Evolutionary conservation across 2,329 filamentous ascomycete species (phyloP).

Genomic region (Trichoderma polysporum): DNA sequence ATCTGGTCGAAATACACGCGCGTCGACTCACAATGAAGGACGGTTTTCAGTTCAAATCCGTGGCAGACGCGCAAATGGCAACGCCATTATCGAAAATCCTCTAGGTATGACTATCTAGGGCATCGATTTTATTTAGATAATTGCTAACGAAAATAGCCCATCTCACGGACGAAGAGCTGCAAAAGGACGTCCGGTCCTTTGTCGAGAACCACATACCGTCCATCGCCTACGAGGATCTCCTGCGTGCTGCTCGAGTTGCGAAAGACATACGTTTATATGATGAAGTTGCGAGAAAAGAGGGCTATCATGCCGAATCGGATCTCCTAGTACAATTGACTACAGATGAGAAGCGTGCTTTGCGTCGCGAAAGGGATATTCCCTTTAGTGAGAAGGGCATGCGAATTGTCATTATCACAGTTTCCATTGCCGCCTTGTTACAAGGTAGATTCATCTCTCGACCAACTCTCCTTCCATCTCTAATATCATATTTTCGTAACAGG

Average conservation of each 20-base stretch:
- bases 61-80: conserved; percentile 34
- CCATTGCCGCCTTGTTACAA: conserved; percentile 45
- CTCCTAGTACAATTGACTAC: conserved; percentile 35
- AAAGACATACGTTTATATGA: conserved; percentile 43
- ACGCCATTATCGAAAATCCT: conserved; percentile 40
- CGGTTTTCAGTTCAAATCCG: conserved; percentile 27
- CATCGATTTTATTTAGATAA: too few species aligned
- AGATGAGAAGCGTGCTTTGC: conserved; percentile 40
- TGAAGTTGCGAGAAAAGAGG: conserved; percentile 32
- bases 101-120: conserved; percentile 27
- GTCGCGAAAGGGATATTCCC: conserved; percentile 38
- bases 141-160: conserved; percentile 31
- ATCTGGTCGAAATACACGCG: neutral
- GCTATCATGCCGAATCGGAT: conserved; percentile 20
- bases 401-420: conserved; percentile 43
- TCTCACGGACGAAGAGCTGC: conserved; percentile 39
- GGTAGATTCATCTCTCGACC: conserved; percentile 18
- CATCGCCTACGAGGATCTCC: conserved; percentile 33
- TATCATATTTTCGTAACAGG: conserved; percentile 27
- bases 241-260: conserved; percentile 43
- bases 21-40: conserved; percentile 19
- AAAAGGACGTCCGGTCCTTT: conserved; percentile 38
- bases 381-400: conserved; percentile 43
- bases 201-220: conserved; percentile 30
- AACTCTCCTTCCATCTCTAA: neutral